Evolutionary conservation across 2,329 filamentous ascomycete species (phyloP).

Genomic region (Microsporum canis): DNA sequence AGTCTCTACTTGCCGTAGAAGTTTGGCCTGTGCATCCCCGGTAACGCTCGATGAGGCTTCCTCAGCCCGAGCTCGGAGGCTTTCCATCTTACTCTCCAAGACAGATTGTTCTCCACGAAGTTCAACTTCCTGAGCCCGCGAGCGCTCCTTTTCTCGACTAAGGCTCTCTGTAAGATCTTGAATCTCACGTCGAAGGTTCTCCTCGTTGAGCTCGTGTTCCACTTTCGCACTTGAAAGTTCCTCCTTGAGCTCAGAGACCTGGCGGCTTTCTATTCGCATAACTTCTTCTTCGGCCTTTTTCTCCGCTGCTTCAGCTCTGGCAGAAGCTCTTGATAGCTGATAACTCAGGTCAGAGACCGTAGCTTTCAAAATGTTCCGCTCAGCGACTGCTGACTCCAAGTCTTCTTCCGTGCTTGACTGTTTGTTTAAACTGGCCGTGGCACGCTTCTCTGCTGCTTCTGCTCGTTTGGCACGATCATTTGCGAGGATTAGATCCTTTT

Average conservation of each 20-base stretch:
- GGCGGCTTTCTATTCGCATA: constrained; percentile 53
- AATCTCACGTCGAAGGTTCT: constrained; percentile 55
- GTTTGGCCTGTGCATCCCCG: constrained; percentile 75
- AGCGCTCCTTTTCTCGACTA: constrained; percentile 59
- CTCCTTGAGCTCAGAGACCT: constrained; percentile 46
- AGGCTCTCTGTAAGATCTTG: constrained; percentile 61
- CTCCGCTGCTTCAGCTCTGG: constrained; percentile 56
- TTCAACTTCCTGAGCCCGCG: constrained; percentile 59
- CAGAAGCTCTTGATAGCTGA: constrained; percentile 57
- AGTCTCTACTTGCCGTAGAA: constrained; percentile 87
- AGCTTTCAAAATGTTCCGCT: constrained; percentile 52
- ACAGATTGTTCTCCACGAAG: constrained; percentile 64
- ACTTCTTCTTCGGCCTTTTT: constrained; percentile 56
- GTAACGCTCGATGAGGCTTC: constrained; percentile 74
- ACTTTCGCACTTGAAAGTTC: constrained; percentile 55
- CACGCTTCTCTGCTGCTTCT: constrained; percentile 47
- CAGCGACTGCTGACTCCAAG: constrained; percentile 49
- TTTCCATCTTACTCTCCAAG: constrained; percentile 81
- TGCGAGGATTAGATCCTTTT: constrained; percentile 40
- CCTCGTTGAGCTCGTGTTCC: constrained; percentile 64
- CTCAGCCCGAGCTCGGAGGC: constrained; percentile 72
- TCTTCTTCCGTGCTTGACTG: constrained; percentile 45
- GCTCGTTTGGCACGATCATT: constrained; percentile 50
- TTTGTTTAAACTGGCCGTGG: constrained; percentile 44
- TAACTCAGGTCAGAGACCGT: constrained; percentile 57